Evolutionary conservation across 805 yeast species (phyloP), one percentile per base, ranked within the genome.

Genomic region (Yamadazyma kitorensis): DNA sequence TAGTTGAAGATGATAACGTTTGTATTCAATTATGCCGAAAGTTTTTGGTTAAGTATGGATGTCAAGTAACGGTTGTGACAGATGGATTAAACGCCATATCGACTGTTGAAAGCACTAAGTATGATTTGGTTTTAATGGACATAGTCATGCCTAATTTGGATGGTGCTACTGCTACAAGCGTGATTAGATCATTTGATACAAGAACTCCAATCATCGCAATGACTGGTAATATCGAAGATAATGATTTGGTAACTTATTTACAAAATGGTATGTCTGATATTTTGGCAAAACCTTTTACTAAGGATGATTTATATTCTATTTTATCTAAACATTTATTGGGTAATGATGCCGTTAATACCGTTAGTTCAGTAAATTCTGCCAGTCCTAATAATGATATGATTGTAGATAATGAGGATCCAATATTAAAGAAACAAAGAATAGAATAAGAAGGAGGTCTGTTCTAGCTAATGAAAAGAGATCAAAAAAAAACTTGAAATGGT

Each of bases 201-300:
- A 74, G 74, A 34, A 86, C 96, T 0, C 98, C 98, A 9, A 86
- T 93, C 43, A 82, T 93, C 45, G 94, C 95, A 19, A 86, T 86
- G 95, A 86, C 96, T 2, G 94, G 95, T 25, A 87, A 86, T 53
- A 84, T 86, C 37, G 82, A 84, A 46, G 86, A 82, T 44, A 78
- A 82, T 45, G 95, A 87, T 57, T 67, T 87, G 38, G 83, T 84
- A 29, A 82, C 80, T 1, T 87, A 85, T 55, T 63, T 86, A 40
- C 82, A 82, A 47, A 86, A 87, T 51, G 97, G 96, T 4, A 88
- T 88, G 86, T 81, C 86, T 39, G 96, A 87, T 57, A 86, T 93
- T 23, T 66, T 93, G 43, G 95, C 95, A 4, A 87, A 93, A 53
- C 98, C 98, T 1, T 93, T 93, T 55, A 83, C 95, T 2, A 87